phyloP scores from a whole-genome alignment of 1,139 yeast species.

The Hansenula sp. region DNA sequence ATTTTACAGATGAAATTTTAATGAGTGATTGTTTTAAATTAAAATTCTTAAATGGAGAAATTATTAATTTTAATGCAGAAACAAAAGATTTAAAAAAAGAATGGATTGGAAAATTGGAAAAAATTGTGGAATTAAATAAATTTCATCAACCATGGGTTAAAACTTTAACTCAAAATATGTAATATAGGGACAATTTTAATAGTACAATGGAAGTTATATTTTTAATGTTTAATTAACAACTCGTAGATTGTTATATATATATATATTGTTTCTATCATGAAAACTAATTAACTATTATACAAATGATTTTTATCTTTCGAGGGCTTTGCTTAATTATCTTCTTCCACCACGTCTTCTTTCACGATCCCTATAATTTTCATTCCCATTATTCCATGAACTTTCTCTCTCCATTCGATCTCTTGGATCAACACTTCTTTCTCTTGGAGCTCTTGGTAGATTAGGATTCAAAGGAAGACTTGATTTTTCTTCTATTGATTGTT shows the following conservation, averaged over 20 bases:
- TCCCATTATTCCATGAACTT: conserved; percentile 3
- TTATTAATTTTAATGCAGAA: conserved; percentile 67
- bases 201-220: background rate
- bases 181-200: background rate
- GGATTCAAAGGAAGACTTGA: conserved; percentile 6
- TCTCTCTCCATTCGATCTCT: conserved; percentile 16
- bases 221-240: too few relatives aligned
- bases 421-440: conserved; percentile 7
- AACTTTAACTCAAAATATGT: conserved; percentile 8
- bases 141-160: conserved; percentile 72
- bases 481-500: conserved; percentile 1
- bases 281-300: background rate
- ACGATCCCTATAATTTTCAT: conserved; percentile 9
- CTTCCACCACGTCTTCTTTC: conserved; percentile 9
- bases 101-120: conserved; percentile 55
- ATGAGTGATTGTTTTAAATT: conserved; percentile 63
- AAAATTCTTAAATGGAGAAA: conserved; percentile 62
- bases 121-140: conserved; percentile 46
- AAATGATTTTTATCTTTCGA: background rate
- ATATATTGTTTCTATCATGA: background rate
- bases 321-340: background rate
- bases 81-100: conserved; percentile 44
- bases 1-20: conserved; percentile 59
- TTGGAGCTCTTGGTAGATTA: conserved; percentile 19
- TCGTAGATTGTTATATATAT: too few relatives aligned